phyloP scores from a whole-genome alignment of 441 rosid genomes.

The Jatropha multifida region DNA sequence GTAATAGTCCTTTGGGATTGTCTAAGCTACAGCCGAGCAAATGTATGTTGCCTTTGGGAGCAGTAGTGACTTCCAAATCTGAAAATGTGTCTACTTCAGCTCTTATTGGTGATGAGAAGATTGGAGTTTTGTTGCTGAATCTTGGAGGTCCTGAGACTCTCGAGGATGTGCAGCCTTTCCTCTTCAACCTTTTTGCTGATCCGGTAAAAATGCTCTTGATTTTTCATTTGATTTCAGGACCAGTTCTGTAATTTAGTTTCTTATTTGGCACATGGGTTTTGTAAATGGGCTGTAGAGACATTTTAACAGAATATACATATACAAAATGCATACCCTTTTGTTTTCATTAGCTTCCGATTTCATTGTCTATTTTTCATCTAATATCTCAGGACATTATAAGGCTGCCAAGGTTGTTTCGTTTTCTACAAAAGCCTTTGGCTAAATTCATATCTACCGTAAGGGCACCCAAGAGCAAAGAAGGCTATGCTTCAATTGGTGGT shows the following conservation, averaged over 20 bases:
- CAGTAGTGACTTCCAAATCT: conserved; percentile 57
- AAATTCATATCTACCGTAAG: conserved; percentile 84
- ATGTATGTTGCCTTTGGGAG: conserved; percentile 42
- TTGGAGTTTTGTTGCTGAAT: conserved; percentile 85
- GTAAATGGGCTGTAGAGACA: no score
- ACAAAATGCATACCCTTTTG: neutral
- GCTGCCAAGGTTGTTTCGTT: conserved; percentile 77
- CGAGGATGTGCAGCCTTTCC: conserved; percentile 95
- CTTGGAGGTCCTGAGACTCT: conserved; percentile 99
- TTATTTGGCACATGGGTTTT: neutral
- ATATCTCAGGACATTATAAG: conserved; percentile 83
- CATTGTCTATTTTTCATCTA: conserved; percentile 10
- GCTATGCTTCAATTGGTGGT: conserved; percentile 97
- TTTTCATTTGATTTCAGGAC: neutral
- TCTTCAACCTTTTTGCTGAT: conserved; percentile 97
- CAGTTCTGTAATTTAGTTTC: neutral
- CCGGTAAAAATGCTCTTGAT: conserved; percentile 46
- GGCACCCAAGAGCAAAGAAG: conserved; percentile 98
- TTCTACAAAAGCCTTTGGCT: conserved; percentile 96
- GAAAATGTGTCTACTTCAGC: conserved; percentile 38
- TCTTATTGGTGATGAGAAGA: conserved; percentile 50
- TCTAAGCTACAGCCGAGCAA: conserved; percentile 35
- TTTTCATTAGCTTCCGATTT: neutral
- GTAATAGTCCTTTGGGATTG: conserved; percentile 37
- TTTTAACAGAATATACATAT: neutral